Evolutionary conservation across 345 rosid genomes (phyloP).

Genomic region (Linum lewisii): DNA sequence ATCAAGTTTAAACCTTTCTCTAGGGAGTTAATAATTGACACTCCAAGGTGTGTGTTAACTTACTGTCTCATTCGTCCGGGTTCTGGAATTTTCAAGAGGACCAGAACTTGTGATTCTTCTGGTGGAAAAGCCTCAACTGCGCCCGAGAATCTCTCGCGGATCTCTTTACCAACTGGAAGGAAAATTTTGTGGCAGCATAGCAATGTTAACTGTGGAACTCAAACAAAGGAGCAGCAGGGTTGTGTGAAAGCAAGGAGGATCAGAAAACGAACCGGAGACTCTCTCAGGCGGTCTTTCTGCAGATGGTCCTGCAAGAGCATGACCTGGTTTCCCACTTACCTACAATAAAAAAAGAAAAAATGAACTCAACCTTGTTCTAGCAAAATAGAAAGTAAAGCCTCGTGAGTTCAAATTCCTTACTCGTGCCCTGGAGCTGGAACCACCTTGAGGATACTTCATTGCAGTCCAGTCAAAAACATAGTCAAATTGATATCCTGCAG

Average conservation of each 20-base stretch:
- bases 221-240: not conserved
- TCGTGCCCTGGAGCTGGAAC: constrained; percentile 2
- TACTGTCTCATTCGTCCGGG: constrained; percentile 39
- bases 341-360: constrained; percentile 10
- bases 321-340: constrained; percentile 41
- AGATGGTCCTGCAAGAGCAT: constrained; percentile 40
- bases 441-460: not conserved
- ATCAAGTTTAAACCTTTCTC: too few species aligned
- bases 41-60: constrained; percentile 9
- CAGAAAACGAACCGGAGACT: constrained; percentile 44
- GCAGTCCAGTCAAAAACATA: constrained; percentile 1
- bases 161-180: constrained; percentile 63
- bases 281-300: constrained; percentile 63
- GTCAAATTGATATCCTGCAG: not conserved
- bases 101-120: constrained; percentile 48
- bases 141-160: constrained; percentile 68
- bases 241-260: not conserved
- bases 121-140: constrained; percentile 77
- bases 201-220: not conserved
- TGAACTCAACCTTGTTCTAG: not conserved
- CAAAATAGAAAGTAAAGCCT: too few species aligned
- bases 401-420: not conserved
- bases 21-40: too few species aligned
- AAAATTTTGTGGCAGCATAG: not conserved
- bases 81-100: constrained; percentile 45